These are phyloP conservation scores for Aspergillus saccharolyticus DNA, from an alignment of 495 filamentous ascomycete genomes.

Conservation along the genomic window DNA sequence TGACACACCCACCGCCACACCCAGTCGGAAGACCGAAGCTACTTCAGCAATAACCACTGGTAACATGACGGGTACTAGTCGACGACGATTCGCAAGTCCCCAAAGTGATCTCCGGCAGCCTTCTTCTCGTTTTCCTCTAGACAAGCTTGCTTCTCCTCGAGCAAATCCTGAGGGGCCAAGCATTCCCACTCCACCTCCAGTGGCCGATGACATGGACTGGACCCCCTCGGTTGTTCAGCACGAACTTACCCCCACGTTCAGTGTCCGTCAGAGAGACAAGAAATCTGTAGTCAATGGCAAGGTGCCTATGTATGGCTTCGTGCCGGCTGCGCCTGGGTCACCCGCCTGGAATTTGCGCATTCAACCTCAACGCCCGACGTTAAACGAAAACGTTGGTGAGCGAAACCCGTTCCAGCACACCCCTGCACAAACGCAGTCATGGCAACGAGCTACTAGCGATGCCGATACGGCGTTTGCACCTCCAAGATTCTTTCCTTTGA, in stretches of 20 bases:
- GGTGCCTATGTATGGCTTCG: slow-evolving; percentile 54
- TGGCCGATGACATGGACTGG: slow-evolving; percentile 74
- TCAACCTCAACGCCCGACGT: slow-evolving; percentile 38
- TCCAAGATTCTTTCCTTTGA: slow-evolving; percentile 48
- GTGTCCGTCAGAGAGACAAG: slow-evolving; percentile 24
- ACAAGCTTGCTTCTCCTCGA: slow-evolving; percentile 31
- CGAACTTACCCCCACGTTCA: slow-evolving; percentile 36
- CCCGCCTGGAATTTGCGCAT: slow-evolving; percentile 61
- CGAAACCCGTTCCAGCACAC: slow-evolving; percentile 36
- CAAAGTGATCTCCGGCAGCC: slow-evolving; percentile 18
- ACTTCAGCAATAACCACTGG: slow-evolving; percentile 17
- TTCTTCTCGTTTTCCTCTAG: slow-evolving; percentile 36
- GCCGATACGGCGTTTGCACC: slow-evolving; percentile 39
- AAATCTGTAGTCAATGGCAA: slow-evolving; percentile 38
- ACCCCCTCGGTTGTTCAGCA: slow-evolving; percentile 54
- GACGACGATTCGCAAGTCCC: slow-evolving; percentile 16
- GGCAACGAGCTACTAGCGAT: slow-evolving; percentile 16
- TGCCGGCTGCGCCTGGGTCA: slow-evolving; percentile 60
- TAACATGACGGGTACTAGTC: slow-evolving; percentile 9
- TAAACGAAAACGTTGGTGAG: slow-evolving; percentile 31
- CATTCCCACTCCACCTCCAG: slow-evolving; percentile 35
- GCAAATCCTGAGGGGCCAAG: slow-evolving; percentile 22
- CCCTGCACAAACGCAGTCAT: slow-evolving; percentile 19
- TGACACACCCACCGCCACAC: slow-evolving; percentile 30
- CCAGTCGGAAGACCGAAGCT: slow-evolving; percentile 25